Evolutionary conservation across 2,329 filamentous ascomycete genomes (phyloP), one percentile per base, ranked within the genome.

Genomic region (Colletotrichum horii): DNA sequence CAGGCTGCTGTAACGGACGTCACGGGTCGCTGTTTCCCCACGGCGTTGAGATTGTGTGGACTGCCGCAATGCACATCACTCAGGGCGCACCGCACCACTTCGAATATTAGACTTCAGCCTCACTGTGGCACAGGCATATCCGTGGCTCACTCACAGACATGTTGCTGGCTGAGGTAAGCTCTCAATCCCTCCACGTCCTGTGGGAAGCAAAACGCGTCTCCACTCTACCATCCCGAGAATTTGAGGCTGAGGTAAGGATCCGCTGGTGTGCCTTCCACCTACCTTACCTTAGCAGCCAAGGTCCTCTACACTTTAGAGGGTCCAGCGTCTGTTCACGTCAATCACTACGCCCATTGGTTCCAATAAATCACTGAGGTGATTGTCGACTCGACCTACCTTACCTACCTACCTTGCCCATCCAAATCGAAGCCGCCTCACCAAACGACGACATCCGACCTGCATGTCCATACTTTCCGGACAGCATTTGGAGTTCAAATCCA

Each of bases 211-310:
- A 7, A 28, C 36, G 36, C 36, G 62, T 66, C 62, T 48, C 62
- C 34, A 48, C 36, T 22, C 36, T n/a, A 19, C 28, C 58, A 26
- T 30, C 30, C 30, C 34, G n/a, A 36, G 66, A 62, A 52, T 26
- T 60, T 65, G 66, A 74, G 71, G 71, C 71, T 74, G 71, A 74
- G 71, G 58, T 43, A 74, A 58, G 58, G 24, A 30, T 30, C 32
- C 36, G 34, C 34, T 28, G 65, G 70, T 11, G 22, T 55, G 15
- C 16, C 15, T 43, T 43, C 15, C 43, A 26, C 16, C 11, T 24
- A n/a, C n/a, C n/a, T n/a, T n/a, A n/a, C n/a, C n/a, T n/a, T n/a
- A 56, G 26, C 8, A 15, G 28, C n/a, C 58, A 74, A 70, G 71
- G 71, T 26, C 43, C 24, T 36, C 58, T 58, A 24, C 55, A 28